These are phyloP conservation scores for Capsicum chinense DNA, from an alignment of 257 asterid genomes.

Conservation along the genomic window DNA sequence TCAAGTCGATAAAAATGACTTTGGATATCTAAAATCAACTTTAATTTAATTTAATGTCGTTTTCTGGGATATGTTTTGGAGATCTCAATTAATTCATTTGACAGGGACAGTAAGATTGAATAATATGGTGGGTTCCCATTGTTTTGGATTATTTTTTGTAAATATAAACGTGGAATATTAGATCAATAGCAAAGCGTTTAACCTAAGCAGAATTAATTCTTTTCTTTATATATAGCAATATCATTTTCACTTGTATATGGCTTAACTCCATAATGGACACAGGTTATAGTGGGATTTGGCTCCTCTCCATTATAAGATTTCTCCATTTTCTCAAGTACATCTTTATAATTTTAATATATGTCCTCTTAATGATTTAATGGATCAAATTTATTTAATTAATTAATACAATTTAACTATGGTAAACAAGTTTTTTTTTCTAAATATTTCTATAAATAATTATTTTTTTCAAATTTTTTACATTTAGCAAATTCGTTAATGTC, in stretches of 20 bases:
- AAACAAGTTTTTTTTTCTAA: too few relatives aligned
- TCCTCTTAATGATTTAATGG: too few relatives aligned
- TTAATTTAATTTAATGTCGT: background rate
- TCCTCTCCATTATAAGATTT: too few relatives aligned
- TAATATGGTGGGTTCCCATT: slow-evolving; percentile 18
- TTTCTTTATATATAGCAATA: background rate
- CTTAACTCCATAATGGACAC: background rate
- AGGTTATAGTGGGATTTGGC: too few relatives aligned
- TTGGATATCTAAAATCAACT: background rate
- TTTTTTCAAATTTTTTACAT: too few relatives aligned
- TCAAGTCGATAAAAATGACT: background rate
- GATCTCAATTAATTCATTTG: background rate
- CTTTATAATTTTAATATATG: too few relatives aligned
- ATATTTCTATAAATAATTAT: too few relatives aligned
- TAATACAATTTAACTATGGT: too few relatives aligned
- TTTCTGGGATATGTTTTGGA: background rate
- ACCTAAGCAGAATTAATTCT: background rate
- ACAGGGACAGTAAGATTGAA: background rate
- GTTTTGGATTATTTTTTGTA: background rate
- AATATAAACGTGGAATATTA: slow-evolving; percentile 9
- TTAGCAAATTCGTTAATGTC: too few relatives aligned
- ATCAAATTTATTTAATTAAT: too few relatives aligned
- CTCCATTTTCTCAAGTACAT: too few relatives aligned
- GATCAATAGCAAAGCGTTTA: background rate
- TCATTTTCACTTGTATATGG: background rate